phyloP scores from a whole-genome alignment of 2,329 filamentous ascomycete genomes.

The Clonostachys byssicola region DNA sequence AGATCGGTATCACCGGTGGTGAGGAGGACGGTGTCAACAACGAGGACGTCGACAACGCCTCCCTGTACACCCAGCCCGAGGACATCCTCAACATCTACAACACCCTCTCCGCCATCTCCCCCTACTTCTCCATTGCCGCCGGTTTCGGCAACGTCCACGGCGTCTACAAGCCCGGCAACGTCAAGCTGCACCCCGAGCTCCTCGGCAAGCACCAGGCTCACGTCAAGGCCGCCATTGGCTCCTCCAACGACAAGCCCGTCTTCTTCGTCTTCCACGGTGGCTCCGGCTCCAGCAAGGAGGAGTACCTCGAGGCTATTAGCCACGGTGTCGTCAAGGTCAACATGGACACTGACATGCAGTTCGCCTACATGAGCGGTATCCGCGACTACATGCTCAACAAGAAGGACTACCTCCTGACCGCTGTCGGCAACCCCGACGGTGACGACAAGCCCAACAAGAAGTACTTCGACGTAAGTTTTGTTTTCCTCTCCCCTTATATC shows the following conservation, averaged over 20 bases:
- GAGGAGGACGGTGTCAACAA: slow-evolving; percentile 99
- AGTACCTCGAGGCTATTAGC: slow-evolving; percentile 84
- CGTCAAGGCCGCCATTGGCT: slow-evolving; percentile 74
- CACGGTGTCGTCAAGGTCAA: slow-evolving; percentile 99
- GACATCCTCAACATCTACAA: slow-evolving; percentile 92
- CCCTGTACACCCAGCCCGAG: slow-evolving; percentile 96
- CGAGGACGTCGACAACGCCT: slow-evolving; percentile 94
- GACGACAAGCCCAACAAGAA: slow-evolving; percentile 99
- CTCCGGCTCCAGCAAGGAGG: slow-evolving; percentile 84
- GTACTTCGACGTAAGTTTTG: slow-evolving; percentile 58
- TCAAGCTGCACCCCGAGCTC: slow-evolving; percentile 93
- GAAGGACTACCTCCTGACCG: slow-evolving; percentile 85
- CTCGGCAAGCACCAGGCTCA: slow-evolving; percentile 94
- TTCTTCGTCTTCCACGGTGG: slow-evolving; percentile 99
- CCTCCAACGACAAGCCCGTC: slow-evolving; percentile 81
- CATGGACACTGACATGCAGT: slow-evolving; percentile 97
- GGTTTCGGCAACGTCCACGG: slow-evolving; percentile 99
- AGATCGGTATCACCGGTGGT: slow-evolving; percentile 82
- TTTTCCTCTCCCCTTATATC: slow-evolving; percentile 1
- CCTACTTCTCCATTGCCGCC: slow-evolving; percentile 97
- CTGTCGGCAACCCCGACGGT: slow-evolving; percentile 94
- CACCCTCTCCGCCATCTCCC: slow-evolving; percentile 77
- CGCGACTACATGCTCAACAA: slow-evolving; percentile 92
- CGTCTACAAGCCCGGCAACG: slow-evolving; percentile 97
- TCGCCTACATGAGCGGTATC: slow-evolving; percentile 86